Conservation (phyloP, 768 basidiomycete genomes). For the Krasilnikovozyma curviuscula region DNA sequence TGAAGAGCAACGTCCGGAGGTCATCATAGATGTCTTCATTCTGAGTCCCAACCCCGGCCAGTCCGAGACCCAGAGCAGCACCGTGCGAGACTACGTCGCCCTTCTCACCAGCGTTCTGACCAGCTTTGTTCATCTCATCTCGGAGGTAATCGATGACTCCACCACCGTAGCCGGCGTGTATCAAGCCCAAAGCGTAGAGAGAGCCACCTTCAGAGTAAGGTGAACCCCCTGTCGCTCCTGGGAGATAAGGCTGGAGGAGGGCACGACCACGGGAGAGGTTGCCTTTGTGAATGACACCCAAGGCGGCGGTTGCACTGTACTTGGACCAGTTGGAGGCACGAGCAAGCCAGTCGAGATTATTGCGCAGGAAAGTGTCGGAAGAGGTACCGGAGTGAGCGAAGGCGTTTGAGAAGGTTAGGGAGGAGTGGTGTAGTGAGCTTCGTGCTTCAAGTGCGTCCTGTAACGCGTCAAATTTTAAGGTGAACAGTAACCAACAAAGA, state of each 20-base stretch:
- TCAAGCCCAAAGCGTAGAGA: slow-evolving; percentile 82
- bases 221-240: slow-evolving; percentile 36
- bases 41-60: slow-evolving; percentile 82
- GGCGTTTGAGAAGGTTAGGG: slow-evolving; percentile 87
- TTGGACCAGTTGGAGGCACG: slow-evolving; percentile 96
- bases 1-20: slow-evolving; percentile 70
- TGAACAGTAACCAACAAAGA: background rate
- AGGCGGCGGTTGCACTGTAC: slow-evolving; percentile 87
- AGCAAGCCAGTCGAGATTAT: slow-evolving; percentile 91
- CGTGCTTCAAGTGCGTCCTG: slow-evolving; percentile 81
- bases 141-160: too few relatives aligned
- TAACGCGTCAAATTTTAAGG: background rate
- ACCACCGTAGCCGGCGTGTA: slow-evolving; percentile 86
- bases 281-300: slow-evolving; percentile 95
- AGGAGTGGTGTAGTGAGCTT: slow-evolving; percentile 92
- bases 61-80: slow-evolving; percentile 87
- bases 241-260: slow-evolving; percentile 84
- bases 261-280: slow-evolving; percentile 82
- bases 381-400: slow-evolving; percentile 98
- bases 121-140: slow-evolving; percentile 33
- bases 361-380: slow-evolving; percentile 75
- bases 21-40: slow-evolving; percentile 82
- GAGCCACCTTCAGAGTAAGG: slow-evolving; percentile 90
- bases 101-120: slow-evolving; percentile 30
- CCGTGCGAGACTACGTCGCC: slow-evolving; percentile 86